A percentile compares a stretch with the other conserved stretches of the same genome.
phyloP scores from a whole-genome alignment of 1,284 basidiomycete genomes.

The Heimioporus retisporus region DNA sequence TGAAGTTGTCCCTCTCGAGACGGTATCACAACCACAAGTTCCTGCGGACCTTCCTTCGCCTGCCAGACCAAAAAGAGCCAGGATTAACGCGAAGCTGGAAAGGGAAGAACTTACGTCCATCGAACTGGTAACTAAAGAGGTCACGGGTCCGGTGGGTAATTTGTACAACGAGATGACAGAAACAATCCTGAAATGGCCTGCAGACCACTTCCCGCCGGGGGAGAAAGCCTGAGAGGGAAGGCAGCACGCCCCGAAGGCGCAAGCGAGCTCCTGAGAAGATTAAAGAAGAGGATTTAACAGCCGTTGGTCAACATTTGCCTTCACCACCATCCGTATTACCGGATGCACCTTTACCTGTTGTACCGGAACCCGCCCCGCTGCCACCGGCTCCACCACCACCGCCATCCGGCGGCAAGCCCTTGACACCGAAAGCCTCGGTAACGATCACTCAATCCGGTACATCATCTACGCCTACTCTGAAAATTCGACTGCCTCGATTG shows the following conservation, averaged over 20 bases:
- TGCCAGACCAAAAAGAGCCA: slow-evolving; percentile 43
- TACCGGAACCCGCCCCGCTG: slow-evolving; percentile 23
- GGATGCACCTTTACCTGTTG: slow-evolving; percentile 27
- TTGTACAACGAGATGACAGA: not conserved
- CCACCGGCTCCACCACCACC: slow-evolving; percentile 17
- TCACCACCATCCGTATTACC: slow-evolving; percentile 20
- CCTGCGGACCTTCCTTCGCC: slow-evolving; percentile 34
- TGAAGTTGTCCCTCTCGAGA: slow-evolving; percentile 26
- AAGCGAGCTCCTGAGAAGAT: slow-evolving; percentile 25
- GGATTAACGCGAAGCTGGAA: slow-evolving; percentile 35
- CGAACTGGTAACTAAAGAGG: slow-evolving; percentile 15
- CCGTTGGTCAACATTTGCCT: slow-evolving; percentile 18
- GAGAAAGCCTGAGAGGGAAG: slow-evolving; percentile 23
- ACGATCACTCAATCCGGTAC: slow-evolving; percentile 46
- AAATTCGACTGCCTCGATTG: slow-evolving; percentile 44
- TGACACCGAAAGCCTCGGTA: slow-evolving; percentile 46
- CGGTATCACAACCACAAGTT: slow-evolving; percentile 21
- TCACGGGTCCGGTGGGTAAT: slow-evolving; percentile 29
- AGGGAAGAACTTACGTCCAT: slow-evolving; percentile 33
- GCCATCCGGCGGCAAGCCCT: slow-evolving; percentile 33
- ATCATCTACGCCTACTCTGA: slow-evolving; percentile 46
- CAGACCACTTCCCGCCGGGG: slow-evolving; percentile 25
- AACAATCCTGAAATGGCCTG: slow-evolving; percentile 15
- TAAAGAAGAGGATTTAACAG: slow-evolving; percentile 24
- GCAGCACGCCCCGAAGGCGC: slow-evolving; percentile 36